Conservation (phyloP, 1,139 yeast species). For the Debaryomyces sp. region DNA sequence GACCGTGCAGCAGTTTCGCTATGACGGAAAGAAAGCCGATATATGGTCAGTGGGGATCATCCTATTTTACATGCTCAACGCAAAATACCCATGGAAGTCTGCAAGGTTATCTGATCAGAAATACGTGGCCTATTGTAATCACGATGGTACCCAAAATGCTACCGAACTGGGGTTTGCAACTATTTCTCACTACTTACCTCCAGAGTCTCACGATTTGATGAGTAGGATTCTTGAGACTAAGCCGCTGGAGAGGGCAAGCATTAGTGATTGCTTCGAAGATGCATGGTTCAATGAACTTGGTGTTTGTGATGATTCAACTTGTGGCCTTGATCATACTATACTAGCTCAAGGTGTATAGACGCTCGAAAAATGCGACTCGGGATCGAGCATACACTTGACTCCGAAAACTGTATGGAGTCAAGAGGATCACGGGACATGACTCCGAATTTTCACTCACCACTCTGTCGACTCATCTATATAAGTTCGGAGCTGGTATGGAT, state of each 20-base stretch:
- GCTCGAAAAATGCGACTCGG: not conserved
- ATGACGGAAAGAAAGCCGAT: conserved; percentile 46
- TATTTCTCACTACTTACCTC: not conserved
- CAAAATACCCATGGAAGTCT: conserved; percentile 38
- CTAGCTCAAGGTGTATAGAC: not conserved
- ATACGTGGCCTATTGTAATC: conserved; percentile 14
- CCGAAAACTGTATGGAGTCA: not conserved
- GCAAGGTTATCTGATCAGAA: conserved; percentile 27
- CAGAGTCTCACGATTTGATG: conserved; percentile 8
- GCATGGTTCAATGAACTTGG: conserved; percentile 19
- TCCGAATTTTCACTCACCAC: conserved; percentile 3
- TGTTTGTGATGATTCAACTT: conserved; percentile 14
- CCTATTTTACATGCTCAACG: conserved; percentile 32
- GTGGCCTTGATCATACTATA: conserved; percentile 18
- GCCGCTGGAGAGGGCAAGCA: conserved; percentile 18
- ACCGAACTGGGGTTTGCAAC: not conserved
- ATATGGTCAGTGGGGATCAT: conserved; percentile 55
- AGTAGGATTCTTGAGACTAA: conserved; percentile 20
- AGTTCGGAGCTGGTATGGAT: not conserved
- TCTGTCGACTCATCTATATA: conserved; percentile 2
- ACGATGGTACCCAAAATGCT: not conserved
- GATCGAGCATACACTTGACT: not conserved
- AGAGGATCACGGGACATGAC: not conserved
- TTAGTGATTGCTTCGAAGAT: conserved; percentile 15
- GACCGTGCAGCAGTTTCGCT: conserved; percentile 33